A percentile compares a stretch with the other conserved stretches of the same genome.
Evolutionary conservation across 1,284 basidiomycete genomes (phyloP).

Genomic region (Puccinia coronata): DNA sequence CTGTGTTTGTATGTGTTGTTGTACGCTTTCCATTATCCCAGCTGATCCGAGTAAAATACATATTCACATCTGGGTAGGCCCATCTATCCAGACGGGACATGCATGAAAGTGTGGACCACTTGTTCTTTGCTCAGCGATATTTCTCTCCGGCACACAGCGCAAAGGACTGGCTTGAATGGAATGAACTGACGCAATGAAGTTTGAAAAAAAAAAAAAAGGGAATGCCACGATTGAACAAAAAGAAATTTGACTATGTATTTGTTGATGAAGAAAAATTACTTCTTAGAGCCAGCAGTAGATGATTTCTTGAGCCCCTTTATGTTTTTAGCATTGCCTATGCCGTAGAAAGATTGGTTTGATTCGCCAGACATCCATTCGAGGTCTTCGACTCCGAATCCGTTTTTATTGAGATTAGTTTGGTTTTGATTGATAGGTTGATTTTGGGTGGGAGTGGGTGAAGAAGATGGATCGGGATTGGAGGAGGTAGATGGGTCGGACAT

Average conservation of each 20-base stretch:
- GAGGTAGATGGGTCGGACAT: neutral
- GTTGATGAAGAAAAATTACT: slow-evolving; percentile 1
- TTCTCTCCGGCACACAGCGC: too few species aligned
- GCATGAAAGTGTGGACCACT: neutral
- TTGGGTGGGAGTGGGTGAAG: neutral
- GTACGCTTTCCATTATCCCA: neutral
- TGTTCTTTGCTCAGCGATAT: too few species aligned
- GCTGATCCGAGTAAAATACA: neutral
- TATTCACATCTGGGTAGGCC: too few species aligned
- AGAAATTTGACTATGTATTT: too few species aligned
- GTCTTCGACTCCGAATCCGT: slow-evolving; percentile 26
- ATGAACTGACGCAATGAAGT: too few species aligned
- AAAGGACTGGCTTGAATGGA: too few species aligned
- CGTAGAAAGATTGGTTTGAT: slow-evolving; percentile 38
- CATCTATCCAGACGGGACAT: neutral
- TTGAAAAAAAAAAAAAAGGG: neutral
- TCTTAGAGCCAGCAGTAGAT: slow-evolving; percentile 22
- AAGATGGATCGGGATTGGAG: neutral
- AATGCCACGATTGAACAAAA: neutral
- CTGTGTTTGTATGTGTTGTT: neutral
- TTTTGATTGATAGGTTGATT: too few species aligned
- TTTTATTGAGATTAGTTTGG: neutral
- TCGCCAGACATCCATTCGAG: slow-evolving; percentile 45
- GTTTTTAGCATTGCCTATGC: slow-evolving; percentile 45
- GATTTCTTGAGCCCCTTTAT: slow-evolving; percentile 47